A percentile compares a stretch with the other conserved stretches of the same genome.
These are phyloP conservation scores for Plasmodium falciparum DNA, from an alignment of 169 alveolate genomes.

Conservation along the genomic window DNA sequence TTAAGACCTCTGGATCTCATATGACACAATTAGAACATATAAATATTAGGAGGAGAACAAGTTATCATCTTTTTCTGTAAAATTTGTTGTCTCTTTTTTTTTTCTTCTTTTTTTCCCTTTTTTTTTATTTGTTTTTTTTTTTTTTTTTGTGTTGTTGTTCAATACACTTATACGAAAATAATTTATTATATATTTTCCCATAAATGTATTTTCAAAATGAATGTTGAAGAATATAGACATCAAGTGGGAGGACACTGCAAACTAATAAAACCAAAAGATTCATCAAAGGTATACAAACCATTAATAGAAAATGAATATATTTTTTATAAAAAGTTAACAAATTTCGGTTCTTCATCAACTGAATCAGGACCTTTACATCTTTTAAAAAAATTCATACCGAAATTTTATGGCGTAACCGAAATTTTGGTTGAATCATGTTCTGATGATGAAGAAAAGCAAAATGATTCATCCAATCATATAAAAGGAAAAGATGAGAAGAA, in stretches of 20 bases:
- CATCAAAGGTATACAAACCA: conserved; percentile 83
- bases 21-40: too few species aligned
- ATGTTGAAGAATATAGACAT: conserved; percentile 82
- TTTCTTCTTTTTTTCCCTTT: neutral
- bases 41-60: too few species aligned
- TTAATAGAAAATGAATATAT: conserved; percentile 80
- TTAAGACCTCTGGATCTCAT: too few species aligned
- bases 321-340: conserved; percentile 79
- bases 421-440: conserved; percentile 51
- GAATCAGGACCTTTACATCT: conserved; percentile 83
- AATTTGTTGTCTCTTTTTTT: neutral
- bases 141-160: neutral
- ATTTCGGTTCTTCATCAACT: conserved; percentile 76
- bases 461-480: neutral
- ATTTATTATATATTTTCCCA: neutral
- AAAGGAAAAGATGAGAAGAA: conserved; percentile 11
- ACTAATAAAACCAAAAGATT: conserved; percentile 80
- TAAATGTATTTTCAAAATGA: conserved; percentile 36
- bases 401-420: conserved; percentile 82
- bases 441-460: neutral
- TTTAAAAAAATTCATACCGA: conserved; percentile 81
- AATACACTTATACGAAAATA: neutral
- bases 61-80: too few species aligned
- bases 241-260: conserved; percentile 86
- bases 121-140: neutral